Percentiles rank a stretch among this genome's conserved stretches.
These are phyloP conservation scores for Dactylellina leptospora DNA, from an alignment of 2,329 filamentous ascomycete species.

Conservation along the genomic window DNA sequence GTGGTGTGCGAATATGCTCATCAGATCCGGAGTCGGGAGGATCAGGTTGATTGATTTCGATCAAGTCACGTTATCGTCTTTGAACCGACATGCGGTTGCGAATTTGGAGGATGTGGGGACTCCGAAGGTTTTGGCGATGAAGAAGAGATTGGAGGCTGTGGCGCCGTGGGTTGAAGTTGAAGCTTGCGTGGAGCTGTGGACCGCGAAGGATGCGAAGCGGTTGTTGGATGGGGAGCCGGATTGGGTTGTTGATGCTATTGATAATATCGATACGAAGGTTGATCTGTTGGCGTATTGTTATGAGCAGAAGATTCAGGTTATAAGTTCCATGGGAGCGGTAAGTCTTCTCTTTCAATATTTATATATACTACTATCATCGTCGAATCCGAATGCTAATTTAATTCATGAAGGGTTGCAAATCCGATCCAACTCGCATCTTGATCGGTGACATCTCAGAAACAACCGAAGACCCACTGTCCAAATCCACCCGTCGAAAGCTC, in stretches of 20 bases:
- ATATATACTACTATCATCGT: background rate
- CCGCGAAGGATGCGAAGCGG: slow-evolving; percentile 70
- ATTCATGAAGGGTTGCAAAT: slow-evolving; percentile 47
- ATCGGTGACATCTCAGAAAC: slow-evolving; percentile 90
- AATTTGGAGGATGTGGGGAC: slow-evolving; percentile 93
- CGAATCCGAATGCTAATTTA: background rate
- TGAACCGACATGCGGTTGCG: slow-evolving; percentile 95
- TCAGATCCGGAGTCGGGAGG: slow-evolving; percentile 86
- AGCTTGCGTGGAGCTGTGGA: slow-evolving; percentile 83
- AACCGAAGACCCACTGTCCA: slow-evolving; percentile 86
- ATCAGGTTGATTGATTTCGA: slow-evolving; percentile 95
- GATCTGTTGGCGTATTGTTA: slow-evolving; percentile 87
- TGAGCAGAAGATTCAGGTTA: slow-evolving; percentile 77
- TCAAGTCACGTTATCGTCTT: slow-evolving; percentile 90
- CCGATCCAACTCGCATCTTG: slow-evolving; percentile 78
- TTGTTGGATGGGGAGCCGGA: slow-evolving; percentile 77
- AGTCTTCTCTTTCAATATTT: background rate
- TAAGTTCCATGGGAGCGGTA: slow-evolving; percentile 88
- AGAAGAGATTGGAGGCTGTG: slow-evolving; percentile 81
- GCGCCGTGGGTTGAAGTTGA: slow-evolving; percentile 93
- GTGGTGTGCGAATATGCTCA: slow-evolving; percentile 84
- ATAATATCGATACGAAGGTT: slow-evolving; percentile 98
- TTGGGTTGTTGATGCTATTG: slow-evolving; percentile 95
- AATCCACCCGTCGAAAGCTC: slow-evolving; percentile 80
- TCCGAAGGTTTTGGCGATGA: slow-evolving; percentile 86